Percentiles rank a stretch among this genome's conserved stretches.
These are phyloP conservation scores for Picea mariana DNA, from an alignment of 83 land plant genomes.

Conservation along the genomic window DNA sequence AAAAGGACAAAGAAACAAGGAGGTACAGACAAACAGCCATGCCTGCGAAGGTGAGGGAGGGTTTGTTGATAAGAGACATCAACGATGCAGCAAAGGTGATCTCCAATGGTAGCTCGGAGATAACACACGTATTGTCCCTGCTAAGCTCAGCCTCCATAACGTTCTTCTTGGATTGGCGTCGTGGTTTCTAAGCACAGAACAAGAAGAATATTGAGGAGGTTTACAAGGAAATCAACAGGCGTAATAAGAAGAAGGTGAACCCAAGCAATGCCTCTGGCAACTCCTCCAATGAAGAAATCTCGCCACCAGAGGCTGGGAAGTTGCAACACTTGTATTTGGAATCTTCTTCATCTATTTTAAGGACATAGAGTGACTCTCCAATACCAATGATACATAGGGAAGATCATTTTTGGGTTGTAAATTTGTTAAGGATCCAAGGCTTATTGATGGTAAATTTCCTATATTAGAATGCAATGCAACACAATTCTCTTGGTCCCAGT, in stretches of 20 bases:
- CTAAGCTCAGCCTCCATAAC: slow-evolving; percentile 73
- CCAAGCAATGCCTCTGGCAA: slow-evolving; percentile 6
- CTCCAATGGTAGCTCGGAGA: slow-evolving; percentile 26
- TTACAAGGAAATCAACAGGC: not conserved
- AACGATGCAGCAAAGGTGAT: slow-evolving; percentile 73
- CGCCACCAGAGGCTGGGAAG: slow-evolving; percentile 21
- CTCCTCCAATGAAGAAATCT: slow-evolving; percentile 20
- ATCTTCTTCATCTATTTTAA: too few relatives aligned
- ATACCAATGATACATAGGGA: too few relatives aligned
- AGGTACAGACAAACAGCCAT: slow-evolving; percentile 8
- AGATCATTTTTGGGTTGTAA: too few relatives aligned
- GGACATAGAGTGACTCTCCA: too few relatives aligned
- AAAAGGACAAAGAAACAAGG: too few relatives aligned
- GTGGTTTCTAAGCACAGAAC: slow-evolving; percentile 25
- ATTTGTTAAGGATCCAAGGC: too few relatives aligned
- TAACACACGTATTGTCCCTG: slow-evolving; percentile 86
- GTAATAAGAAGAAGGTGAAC: not conserved
- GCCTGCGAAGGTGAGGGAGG: slow-evolving; percentile 72
- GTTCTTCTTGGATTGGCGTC: slow-evolving; percentile 61
- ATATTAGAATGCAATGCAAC: too few relatives aligned
- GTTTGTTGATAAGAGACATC: slow-evolving; percentile 84
- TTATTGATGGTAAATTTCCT: too few relatives aligned
- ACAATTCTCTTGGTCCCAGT: too few relatives aligned
- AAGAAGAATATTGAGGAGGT: slow-evolving; percentile 40
- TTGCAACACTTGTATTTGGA: slow-evolving; percentile 8